Base-by-base conservation (phyloP, 352 stramenopile genomes). In the Globisporangium paroecandrum region DNA sequence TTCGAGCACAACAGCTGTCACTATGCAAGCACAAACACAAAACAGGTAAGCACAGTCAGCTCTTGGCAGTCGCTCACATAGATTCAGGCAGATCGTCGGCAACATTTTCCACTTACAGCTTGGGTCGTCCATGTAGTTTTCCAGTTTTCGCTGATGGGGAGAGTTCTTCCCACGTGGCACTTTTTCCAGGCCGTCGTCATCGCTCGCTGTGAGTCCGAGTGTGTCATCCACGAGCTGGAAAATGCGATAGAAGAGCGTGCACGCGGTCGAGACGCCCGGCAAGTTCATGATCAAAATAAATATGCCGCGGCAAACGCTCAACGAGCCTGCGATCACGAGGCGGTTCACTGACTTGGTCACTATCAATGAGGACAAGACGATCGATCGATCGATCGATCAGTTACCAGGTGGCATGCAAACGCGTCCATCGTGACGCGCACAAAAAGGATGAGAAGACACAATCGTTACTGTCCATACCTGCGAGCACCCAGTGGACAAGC, bases 1-100 rank as follows among this genome's bases (percentile, higher is more conserved):
- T 61, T 94, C 87, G 18, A 96, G 73, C 64, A 96, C 89, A 4
- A 96, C 85, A 4, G 89, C 89, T 1, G 85, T 92, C 62, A 95
- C 85, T 94, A 15, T 27, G 25, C 25, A 24, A 22, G 13, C 34
- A 51, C 25, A 49, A 36, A 18, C 29, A 32, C 10, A 62, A 9
- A 54, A 51, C 4, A 49, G 43, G 60, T 56, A 71, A 58, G 27
- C 47, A 68, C 3, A 53, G 36, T 61, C 36, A 12, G 64, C 43
- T n/a, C 43, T 51, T 25, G 27, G 46, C 25, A 66, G 41, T 51
- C 20, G 54, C 15, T 15, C 4, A 56, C 13, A 43, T n/a, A 57
- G 0, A 13, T 32, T 56, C 20, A 56, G 20, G 15, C 13, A 57
- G 22, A 8, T 56, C 13, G 2, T 20, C 13, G 38, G 13, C 1